Evolutionary conservation across 805 yeast species (phyloP).

Genomic region (Cyberlindnera xishuangbannaensis): DNA sequence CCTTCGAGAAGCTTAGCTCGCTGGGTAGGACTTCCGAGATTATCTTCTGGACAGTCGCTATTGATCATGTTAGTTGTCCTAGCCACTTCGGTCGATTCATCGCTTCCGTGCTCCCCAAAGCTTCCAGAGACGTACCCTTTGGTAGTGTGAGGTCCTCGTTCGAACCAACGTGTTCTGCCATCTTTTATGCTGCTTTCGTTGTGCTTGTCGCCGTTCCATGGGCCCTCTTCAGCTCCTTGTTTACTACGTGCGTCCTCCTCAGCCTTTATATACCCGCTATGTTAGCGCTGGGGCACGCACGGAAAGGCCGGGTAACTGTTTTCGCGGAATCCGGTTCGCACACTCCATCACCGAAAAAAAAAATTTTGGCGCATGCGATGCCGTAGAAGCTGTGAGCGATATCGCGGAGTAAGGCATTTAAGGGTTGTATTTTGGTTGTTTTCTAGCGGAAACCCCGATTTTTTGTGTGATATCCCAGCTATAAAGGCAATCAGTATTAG

Average conservation of each 20-base stretch:
- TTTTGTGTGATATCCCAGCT: too few species aligned
- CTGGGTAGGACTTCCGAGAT: constrained; percentile 83
- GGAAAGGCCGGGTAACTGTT: constrained; percentile 12
- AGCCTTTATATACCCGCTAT: too few species aligned
- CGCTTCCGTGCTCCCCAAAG: too few species aligned
- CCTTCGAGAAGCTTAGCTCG: constrained; percentile 86
- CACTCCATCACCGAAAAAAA: constrained; percentile 5
- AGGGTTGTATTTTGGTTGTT: not conserved
- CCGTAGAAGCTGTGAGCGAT: not conserved
- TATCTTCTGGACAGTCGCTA: constrained; percentile 93
- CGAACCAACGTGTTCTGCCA: constrained; percentile 12
- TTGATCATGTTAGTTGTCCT: constrained; percentile 2
- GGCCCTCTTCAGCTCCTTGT: too few species aligned
- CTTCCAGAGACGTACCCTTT: constrained; percentile 31
- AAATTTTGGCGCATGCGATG: constrained; percentile 5
- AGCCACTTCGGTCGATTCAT: too few species aligned
- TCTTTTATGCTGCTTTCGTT: not conserved
- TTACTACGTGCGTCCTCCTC: too few species aligned
- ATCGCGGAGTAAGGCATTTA: not conserved
- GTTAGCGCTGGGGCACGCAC: too few species aligned
- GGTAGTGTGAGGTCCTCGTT: constrained; percentile 40
- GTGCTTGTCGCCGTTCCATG: constrained; percentile 3
- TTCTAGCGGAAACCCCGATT: too few species aligned
- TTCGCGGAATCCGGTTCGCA: constrained; percentile 4
- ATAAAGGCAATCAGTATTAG: too few species aligned